These are phyloP conservation scores for Quercus gilva DNA, from an alignment of 306 rosid genomes.

Conservation along the genomic window DNA sequence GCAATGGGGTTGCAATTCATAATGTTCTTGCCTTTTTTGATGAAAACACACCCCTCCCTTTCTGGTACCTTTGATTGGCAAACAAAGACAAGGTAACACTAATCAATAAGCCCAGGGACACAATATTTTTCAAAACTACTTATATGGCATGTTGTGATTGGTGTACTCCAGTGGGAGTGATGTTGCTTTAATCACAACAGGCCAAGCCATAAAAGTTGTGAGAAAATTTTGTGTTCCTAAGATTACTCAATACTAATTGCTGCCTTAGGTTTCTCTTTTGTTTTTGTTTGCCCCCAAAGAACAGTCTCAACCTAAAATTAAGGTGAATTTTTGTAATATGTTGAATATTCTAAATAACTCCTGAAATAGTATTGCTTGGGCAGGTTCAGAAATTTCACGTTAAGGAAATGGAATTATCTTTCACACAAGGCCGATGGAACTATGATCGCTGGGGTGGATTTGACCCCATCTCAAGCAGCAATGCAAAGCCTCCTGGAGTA, in stretches of 20 bases:
- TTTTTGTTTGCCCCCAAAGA: not conserved
- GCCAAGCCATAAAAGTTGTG: too few relatives aligned
- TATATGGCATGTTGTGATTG: too few relatives aligned
- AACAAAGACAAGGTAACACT: too few relatives aligned
- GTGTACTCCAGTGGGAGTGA: too few relatives aligned
- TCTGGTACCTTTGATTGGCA: too few relatives aligned
- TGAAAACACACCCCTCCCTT: too few relatives aligned
- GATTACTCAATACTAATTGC: not conserved
- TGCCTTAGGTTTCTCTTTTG: not conserved
- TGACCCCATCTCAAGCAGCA: conserved; percentile 82
- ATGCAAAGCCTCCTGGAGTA: conserved; percentile 96
- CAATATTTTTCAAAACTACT: too few relatives aligned
- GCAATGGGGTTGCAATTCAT: too few relatives aligned
- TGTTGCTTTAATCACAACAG: too few relatives aligned
- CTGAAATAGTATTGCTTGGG: conserved; percentile 38
- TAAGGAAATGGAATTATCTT: conserved; percentile 87
- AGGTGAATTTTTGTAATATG: not conserved
- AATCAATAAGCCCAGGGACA: too few relatives aligned
- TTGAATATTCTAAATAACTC: conserved; percentile 35
- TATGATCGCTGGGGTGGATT: conserved; percentile 95
- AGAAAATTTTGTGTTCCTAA: too few relatives aligned
- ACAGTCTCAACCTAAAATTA: not conserved
- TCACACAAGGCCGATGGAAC: conserved; percentile 97
- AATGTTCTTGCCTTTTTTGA: too few relatives aligned
- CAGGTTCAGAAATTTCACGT: conserved; percentile 80